These are phyloP conservation scores for Pseudohalonectria lignicola DNA, from an alignment of 2,329 filamentous ascomycete species.

Conservation along the genomic window DNA sequence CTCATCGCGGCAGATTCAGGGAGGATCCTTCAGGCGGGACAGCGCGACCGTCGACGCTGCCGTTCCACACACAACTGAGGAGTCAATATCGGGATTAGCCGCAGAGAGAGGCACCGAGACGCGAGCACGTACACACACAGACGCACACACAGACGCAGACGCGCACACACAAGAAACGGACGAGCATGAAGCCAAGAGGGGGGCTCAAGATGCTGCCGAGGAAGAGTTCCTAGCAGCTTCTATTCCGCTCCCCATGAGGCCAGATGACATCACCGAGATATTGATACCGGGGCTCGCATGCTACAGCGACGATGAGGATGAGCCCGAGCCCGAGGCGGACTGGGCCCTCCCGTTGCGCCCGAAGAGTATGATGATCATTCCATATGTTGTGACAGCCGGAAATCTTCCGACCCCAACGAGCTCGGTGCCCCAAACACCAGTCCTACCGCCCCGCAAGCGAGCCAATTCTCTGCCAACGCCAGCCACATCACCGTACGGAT, in stretches of 20 bases:
- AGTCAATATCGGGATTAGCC: neutral
- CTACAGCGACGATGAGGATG: conserved; percentile 51
- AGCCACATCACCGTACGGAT: conserved; percentile 13
- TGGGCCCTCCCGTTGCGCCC: conserved; percentile 23
- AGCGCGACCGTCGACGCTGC: conserved; percentile 24
- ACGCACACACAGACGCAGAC: too few species aligned
- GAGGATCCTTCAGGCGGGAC: conserved; percentile 22
- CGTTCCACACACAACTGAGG: too few species aligned
- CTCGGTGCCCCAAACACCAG: conserved; percentile 23
- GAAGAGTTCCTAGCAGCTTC: conserved; percentile 39
- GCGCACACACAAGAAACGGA: conserved; percentile 10
- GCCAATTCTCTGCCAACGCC: conserved; percentile 37
- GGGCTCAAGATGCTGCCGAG: conserved; percentile 1
- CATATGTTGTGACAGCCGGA: conserved; percentile 11
- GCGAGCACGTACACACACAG: too few species aligned
- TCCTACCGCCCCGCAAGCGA: conserved; percentile 23
- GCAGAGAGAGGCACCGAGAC: too few species aligned
- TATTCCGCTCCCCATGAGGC: conserved; percentile 57
- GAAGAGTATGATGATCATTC: conserved; percentile 31
- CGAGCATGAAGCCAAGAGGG: conserved; percentile 3
- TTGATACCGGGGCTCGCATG: conserved; percentile 60
- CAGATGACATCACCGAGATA: conserved; percentile 67
- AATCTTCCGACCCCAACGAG: conserved; percentile 20
- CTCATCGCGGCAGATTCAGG: conserved; percentile 22
- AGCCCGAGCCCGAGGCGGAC: conserved; percentile 21